Base-by-base conservation (phyloP, 495 filamentous ascomycete species). In the Aspergillus avenaceus region DNA sequence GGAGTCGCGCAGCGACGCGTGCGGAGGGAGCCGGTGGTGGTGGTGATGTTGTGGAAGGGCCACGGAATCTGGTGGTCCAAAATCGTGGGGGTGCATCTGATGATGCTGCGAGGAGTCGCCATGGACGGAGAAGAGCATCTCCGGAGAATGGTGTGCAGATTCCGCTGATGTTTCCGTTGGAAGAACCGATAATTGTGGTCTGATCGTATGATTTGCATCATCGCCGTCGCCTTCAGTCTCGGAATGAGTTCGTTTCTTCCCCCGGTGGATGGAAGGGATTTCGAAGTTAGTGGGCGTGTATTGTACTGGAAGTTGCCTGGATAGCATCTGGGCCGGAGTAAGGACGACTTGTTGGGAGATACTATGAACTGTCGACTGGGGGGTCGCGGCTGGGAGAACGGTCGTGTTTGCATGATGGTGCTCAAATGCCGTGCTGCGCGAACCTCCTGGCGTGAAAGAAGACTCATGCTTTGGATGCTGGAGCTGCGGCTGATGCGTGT, bases 11-110 rank as follows among this genome's bases (percentile, higher is more conserved):
- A 64, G 77, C n/a, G 76, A 76, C 5, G 76, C 76, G 41, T 84
- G 82, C 43, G 83, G 76, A 13, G 87, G 87, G 5, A 91, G 75
- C 25, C 80, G 78, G 56, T 90, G 88, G 59, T 87, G 85, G 58
- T 91, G 87, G 60, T 88, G 85, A 6, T 80, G 79, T 29, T 71
- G 70, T n/a, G 64, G 71, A 12, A 69, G 45, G 11, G 51, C 57
- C 40, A 64, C 51, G 22, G 62, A 41, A 26, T 55, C 54, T 11
- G 59, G 59, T 13, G 62, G 45, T 21, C 55, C 52, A 38, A 61
- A 73, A n/a, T 50, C 54, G 42, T 70, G 66, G n/a, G 50, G 45
- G 21, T 65, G 47, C 32, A 62, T 45, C 21, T 54, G 55, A 29
- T 59, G 65, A 38, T 64, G 62, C 13, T 55, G 54, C 4, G 60